Evolutionary conservation across 1,284 basidiomycete species (phyloP).

Genomic region (Apiotrichum mycotoxinovorans): DNA sequence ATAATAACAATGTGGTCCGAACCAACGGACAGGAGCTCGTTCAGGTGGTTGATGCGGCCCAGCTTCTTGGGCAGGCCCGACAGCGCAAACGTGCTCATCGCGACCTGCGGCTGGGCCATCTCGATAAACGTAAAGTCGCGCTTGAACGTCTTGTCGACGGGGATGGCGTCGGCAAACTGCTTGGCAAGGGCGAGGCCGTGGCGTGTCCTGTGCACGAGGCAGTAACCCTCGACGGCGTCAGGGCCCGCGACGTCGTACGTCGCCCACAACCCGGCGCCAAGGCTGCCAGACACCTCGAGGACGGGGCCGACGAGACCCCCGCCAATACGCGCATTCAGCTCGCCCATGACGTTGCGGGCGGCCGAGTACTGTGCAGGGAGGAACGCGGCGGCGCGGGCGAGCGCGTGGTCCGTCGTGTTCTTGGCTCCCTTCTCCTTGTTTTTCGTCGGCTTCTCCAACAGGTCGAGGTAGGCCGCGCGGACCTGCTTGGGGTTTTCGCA

Average conservation of each 20-base stretch:
- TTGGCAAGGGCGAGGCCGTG: constrained; percentile 41
- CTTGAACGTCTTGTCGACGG: constrained; percentile 17
- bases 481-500: constrained; percentile 23
- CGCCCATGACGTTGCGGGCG: constrained; percentile 48
- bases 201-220: constrained; percentile 37
- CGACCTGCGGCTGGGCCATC: constrained; percentile 53
- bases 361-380: constrained; percentile 53
- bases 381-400: constrained; percentile 51
- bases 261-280: constrained; percentile 50
- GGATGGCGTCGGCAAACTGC: constrained; percentile 5
- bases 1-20: constrained; percentile 66
- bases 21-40: constrained; percentile 21
- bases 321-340: constrained; percentile 44
- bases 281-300: constrained; percentile 49
- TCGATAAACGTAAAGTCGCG: constrained; percentile 17
- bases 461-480: constrained; percentile 27
- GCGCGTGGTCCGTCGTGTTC: constrained; percentile 22
- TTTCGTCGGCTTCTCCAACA: constrained; percentile 17
- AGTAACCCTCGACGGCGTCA: constrained; percentile 21
- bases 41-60: constrained; percentile 51
- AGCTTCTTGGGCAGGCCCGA: constrained; percentile 64
- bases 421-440: constrained; percentile 8
- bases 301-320: constrained; percentile 33
- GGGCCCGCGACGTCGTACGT: constrained; percentile 35
- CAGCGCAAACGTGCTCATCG: constrained; percentile 80